phyloP scores from a whole-genome alignment of 768 basidiomycete genomes.

The Coprinopsis marcescibilis region DNA sequence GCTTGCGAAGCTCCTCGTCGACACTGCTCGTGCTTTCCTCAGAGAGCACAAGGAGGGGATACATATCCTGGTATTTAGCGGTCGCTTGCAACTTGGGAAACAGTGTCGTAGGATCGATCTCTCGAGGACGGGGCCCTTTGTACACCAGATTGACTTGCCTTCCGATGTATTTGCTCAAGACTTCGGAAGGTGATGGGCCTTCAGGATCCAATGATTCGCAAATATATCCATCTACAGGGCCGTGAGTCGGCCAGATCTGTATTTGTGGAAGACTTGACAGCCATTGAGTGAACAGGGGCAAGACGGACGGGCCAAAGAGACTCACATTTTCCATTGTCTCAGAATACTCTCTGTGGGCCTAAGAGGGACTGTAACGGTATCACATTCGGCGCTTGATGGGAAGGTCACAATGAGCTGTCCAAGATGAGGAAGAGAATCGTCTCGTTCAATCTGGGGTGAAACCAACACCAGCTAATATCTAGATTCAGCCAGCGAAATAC shows the following conservation, averaged over 20 bases:
- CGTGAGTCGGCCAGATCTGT: slow-evolving; percentile 39
- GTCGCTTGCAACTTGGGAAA: slow-evolving; percentile 57
- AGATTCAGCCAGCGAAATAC: too few species aligned
- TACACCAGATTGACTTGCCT: slow-evolving; percentile 56
- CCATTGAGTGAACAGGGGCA: background rate
- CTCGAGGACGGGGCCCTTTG: slow-evolving; percentile 57
- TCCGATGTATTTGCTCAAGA: slow-evolving; percentile 58
- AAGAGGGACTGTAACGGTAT: slow-evolving; percentile 55
- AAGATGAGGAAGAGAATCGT: slow-evolving; percentile 37
- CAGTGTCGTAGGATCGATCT: slow-evolving; percentile 40
- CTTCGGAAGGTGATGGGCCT: slow-evolving; percentile 41
- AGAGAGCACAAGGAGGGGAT: slow-evolving; percentile 61
- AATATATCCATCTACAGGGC: slow-evolving; percentile 58
- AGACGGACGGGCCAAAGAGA: slow-evolving; percentile 1
- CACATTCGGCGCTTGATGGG: slow-evolving; percentile 52
- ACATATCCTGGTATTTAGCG: slow-evolving; percentile 64
- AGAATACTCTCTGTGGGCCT: slow-evolving; percentile 45
- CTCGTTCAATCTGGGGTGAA: slow-evolving; percentile 44
- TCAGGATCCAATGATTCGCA: slow-evolving; percentile 36
- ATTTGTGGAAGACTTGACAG: slow-evolving; percentile 47
- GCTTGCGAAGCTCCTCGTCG: slow-evolving; percentile 38
- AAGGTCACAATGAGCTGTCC: slow-evolving; percentile 53
- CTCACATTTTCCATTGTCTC: slow-evolving; percentile 53
- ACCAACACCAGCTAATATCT: slow-evolving; percentile 59
- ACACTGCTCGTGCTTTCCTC: slow-evolving; percentile 58